Evolutionary conservation across 2,329 filamentous ascomycete genomes (phyloP).

Genomic region (Harringtonia aguacate): DNA sequence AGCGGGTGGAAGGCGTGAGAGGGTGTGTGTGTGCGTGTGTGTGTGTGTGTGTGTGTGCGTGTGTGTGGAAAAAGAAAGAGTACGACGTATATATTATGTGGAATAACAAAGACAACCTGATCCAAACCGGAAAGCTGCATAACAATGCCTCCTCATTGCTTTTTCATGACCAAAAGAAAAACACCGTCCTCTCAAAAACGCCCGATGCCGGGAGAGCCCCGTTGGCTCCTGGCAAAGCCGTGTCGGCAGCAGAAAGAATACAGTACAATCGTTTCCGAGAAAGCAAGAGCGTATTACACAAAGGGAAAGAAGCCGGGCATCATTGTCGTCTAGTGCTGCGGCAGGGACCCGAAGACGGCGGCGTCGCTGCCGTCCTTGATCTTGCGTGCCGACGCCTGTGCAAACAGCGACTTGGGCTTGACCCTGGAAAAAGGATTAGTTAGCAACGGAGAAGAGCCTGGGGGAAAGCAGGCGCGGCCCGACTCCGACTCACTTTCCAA

Average conservation of each 20-base stretch:
- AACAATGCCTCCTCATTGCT: too few species aligned
- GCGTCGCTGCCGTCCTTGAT: constrained; percentile 42
- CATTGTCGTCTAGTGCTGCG: neutral
- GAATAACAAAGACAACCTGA: too few species aligned
- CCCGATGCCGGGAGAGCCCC: too few species aligned
- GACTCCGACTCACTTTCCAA: constrained; percentile 61
- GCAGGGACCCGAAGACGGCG: constrained; percentile 24
- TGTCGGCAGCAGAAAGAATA: too few species aligned
- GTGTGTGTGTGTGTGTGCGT: too few species aligned
- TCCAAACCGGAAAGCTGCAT: too few species aligned
- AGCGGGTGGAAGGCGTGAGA: constrained; percentile 55
- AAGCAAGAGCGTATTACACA: neutral
- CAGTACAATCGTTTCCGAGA: too few species aligned
- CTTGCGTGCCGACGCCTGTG: constrained; percentile 50
- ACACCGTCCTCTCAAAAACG: too few species aligned
- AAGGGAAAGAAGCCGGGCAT: neutral
- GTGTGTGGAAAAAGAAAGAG: neutral
- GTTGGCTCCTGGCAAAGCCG: too few species aligned
- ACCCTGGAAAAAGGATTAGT: constrained; percentile 27
- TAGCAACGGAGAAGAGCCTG: neutral
- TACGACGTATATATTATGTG: too few species aligned
- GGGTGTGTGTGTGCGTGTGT: too few species aligned
- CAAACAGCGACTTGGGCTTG: constrained; percentile 60
- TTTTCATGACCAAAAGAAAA: too few species aligned
- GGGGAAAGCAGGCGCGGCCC: neutral